Evolutionary conservation across 139 green algal genomes (phyloP), one percentile per base, ranked within the genome.

Genomic region (Limnomonas spitsbergensis): DNA sequence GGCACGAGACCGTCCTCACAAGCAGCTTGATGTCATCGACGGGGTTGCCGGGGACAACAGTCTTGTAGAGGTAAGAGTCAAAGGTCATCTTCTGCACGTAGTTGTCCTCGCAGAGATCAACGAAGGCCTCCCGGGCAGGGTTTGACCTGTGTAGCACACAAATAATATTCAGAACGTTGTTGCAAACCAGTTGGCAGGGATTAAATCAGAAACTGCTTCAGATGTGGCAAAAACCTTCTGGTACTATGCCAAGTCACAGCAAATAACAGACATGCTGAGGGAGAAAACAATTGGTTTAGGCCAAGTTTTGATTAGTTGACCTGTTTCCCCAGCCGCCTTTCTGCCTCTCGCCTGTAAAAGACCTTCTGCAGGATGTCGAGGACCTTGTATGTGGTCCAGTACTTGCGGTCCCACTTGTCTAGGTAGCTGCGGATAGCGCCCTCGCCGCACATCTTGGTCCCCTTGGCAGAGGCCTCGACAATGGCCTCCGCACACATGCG

Each of bases 51-150:
- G 96, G 96, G 66, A 98, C 96, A n/a, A 99, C 96, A 0, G 94
- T 99, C 93, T 99, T 99, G 94, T 99, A 99, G 42, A 99, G 89
- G 90, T 99, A 99, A 20, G 80, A 92, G 92, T 99, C 96, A 72
- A 99, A 99, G 42, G 96, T 99, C 96, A 99, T 99, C 90, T 98
- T 98, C 92, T 99, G 96, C 39, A 99, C 96, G 78, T 99, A 99
- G 76, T 88, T 85, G 83, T 94, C 92, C 69, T 96, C 87, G 86
- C 96, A 99, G 87, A 99, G 94, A 91, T 99, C 96, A 71, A 99
- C 96, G 86, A 99, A 99, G 7, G 96, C 96, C 89, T 99, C 96
- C 32, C 96, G 90, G 1, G 96, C 96, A 53, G 96, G 96, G 93
- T 99, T 99, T 83, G 89, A 72, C 61, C 61, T 72, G 61, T 61